A percentile compares a stretch with the other conserved stretches of the same genome.
These are phyloP conservation scores for Lentinus tigrinus DNA, from an alignment of 768 basidiomycete genomes.

Conservation along the genomic window DNA sequence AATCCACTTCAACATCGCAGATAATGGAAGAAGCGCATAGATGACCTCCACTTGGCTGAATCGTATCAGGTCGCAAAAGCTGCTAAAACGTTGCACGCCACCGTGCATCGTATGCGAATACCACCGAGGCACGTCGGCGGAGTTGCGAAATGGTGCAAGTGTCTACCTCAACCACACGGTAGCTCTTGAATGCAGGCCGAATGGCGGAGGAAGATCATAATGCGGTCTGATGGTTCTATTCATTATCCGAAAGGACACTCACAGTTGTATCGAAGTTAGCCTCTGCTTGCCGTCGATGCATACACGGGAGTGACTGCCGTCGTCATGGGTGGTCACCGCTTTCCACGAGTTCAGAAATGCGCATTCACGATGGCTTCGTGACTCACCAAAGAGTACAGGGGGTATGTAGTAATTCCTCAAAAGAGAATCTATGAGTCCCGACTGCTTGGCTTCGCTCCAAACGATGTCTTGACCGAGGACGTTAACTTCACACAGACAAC, in stretches of 20 bases:
- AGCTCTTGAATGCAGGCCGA: not conserved
- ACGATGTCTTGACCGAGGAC: conserved; percentile 49
- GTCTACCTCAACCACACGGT: too few relatives aligned
- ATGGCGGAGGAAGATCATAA: not conserved
- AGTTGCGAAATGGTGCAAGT: too few relatives aligned
- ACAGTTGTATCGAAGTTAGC: conserved; percentile 65
- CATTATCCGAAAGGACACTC: not conserved
- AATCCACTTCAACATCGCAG: too few relatives aligned
- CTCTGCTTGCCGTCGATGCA: conserved; percentile 79
- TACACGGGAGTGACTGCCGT: conserved; percentile 44
- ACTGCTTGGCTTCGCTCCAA: conserved; percentile 62
- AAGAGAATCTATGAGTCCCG: conserved; percentile 61
- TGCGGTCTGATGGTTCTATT: too few relatives aligned
- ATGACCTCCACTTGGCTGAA: too few relatives aligned
- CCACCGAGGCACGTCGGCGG: too few relatives aligned
- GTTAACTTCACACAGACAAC: not conserved
- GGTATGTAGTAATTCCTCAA: conserved; percentile 67
- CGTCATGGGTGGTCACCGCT: conserved; percentile 41
- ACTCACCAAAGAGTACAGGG: conserved; percentile 62
- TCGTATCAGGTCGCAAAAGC: too few relatives aligned
- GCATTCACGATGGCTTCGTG: not conserved
- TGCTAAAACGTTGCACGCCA: too few relatives aligned
- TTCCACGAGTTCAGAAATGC: not conserved
- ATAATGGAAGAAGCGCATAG: too few relatives aligned
- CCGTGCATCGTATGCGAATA: too few relatives aligned